phyloP scores from a whole-genome alignment of 306 rosid genomes.

The Trifolium dubium region DNA sequence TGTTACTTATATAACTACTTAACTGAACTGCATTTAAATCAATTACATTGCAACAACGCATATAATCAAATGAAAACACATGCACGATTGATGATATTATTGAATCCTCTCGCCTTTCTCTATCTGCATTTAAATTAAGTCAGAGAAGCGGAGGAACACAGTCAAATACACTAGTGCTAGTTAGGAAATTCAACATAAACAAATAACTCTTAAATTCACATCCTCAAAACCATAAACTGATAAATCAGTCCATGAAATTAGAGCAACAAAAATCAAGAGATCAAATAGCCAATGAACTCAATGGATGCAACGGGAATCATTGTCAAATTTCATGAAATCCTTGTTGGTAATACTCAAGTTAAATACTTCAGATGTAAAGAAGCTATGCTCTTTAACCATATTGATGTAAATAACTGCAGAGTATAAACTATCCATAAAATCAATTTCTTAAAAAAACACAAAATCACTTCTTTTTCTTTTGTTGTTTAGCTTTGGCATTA shows the following conservation, averaged over 20 bases:
- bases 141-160: neutral
- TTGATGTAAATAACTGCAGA: conserved; percentile 22
- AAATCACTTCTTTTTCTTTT: conserved; percentile 50
- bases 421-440: conserved; percentile 1
- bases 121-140: neutral
- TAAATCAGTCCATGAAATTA: neutral
- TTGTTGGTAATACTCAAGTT: conserved; percentile 22
- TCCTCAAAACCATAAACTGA: conserved; percentile 26
- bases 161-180: neutral
- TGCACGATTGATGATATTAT: conserved; percentile 11
- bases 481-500: conserved; percentile 44
- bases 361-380: conserved; percentile 3
- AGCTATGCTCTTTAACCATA: neutral
- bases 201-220: conserved; percentile 10
- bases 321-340: conserved; percentile 25
- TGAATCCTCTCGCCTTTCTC: conserved; percentile 3
- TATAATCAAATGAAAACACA: neutral
- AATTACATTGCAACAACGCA: neutral
- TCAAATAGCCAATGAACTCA: neutral
- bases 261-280: conserved; percentile 14
- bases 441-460: neutral
- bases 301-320: conserved; percentile 13
- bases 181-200: conserved; percentile 2
- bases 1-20: no score
- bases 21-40: no score